Base-by-base conservation (phyloP, 164 flowering plant genomes). In the Kingdonia uniflora region DNA sequence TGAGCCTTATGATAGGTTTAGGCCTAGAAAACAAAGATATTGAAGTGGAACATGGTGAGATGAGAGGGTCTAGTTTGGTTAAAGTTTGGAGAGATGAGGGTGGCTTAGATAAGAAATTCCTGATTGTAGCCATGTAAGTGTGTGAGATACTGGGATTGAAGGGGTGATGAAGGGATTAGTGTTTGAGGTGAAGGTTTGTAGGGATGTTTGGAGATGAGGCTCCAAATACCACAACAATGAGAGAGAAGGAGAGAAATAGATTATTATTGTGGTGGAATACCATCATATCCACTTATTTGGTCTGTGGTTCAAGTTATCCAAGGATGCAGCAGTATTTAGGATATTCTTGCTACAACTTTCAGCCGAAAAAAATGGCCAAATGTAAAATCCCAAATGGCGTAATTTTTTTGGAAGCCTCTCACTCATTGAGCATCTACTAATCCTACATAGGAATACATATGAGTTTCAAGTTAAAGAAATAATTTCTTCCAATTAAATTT, bases 51-150 rank as follows among this genome's bases (percentile, higher is more conserved):
- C 23, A 51, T 6, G 44, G 58, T 25, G 51, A 45, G 56, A 11
- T 33, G 14, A 62, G 37, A 11, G 53, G 55, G 42, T 55, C 58
- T 22, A 25, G 0, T 49, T 65, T 60, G 20, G 62, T 51, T 54
- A 51, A 42, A 51, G 40, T 22, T 26, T 57, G 19, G n/a, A 56
- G 51, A 16, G 66, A 50, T 14, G 75, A 44, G 0, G 70, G 67
- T 1, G 69, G 66, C 26, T 46, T 74, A n/a, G 65, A 39, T 0
- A 74, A 24, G 58, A 73, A 56, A 49, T 58, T 76, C n/a, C 76
- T 46, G 66, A 78, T 23, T 45, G 79, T 55, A 38, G 89, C 77
- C 78, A 76, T 79, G 55, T 52, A 23, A 49, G 3, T 44, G 26
- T 4, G 29, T 56, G 56, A 35, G 35, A 29, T 8, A 17, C 33